Conservation (phyloP, 768 basidiomycete species). For the Boletus eberwhitei region DNA sequence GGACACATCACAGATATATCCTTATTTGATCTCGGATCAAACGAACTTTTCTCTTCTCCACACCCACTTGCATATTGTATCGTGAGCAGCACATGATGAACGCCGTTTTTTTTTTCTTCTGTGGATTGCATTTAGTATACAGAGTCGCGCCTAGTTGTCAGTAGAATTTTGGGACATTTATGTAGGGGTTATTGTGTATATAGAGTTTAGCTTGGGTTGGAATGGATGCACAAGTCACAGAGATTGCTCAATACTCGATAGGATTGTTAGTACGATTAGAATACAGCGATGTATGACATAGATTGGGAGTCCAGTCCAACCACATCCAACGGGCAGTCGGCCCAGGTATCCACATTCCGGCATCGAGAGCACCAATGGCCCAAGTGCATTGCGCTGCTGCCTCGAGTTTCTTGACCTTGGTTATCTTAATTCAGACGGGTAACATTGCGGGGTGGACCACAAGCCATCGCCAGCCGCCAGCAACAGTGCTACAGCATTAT, state of each 20-base stretch:
- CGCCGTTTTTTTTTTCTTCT: not conserved
- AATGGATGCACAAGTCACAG: not conserved
- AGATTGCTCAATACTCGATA: not conserved
- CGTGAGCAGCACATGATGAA: slow-evolving; percentile 4
- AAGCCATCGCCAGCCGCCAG: slow-evolving; percentile 4
- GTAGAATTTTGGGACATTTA: slow-evolving; percentile 1
- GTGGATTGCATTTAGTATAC: slow-evolving; percentile 4
- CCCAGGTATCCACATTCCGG: slow-evolving; percentile 7
- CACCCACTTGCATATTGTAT: slow-evolving; percentile 7
- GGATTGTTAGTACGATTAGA: not conserved
- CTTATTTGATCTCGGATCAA: slow-evolving; percentile 5
- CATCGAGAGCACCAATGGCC: not conserved
- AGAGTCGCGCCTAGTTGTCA: not conserved
- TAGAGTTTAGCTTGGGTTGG: no score
- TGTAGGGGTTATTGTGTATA: not conserved
- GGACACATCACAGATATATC: slow-evolving; percentile 16
- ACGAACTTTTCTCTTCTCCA: slow-evolving; percentile 2
- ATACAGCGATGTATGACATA: slow-evolving; percentile 3
- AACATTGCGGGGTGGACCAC: not conserved
- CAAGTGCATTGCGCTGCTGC: not conserved
- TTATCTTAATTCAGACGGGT: slow-evolving; percentile 24
- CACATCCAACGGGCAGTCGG: not conserved
- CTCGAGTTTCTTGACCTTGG: slow-evolving; percentile 16
- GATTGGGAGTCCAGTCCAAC: not conserved
- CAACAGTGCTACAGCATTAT: slow-evolving; percentile 2